Base-by-base conservation (phyloP, 306 rosid genomes). In the Oemleria cerasiformis region DNA sequence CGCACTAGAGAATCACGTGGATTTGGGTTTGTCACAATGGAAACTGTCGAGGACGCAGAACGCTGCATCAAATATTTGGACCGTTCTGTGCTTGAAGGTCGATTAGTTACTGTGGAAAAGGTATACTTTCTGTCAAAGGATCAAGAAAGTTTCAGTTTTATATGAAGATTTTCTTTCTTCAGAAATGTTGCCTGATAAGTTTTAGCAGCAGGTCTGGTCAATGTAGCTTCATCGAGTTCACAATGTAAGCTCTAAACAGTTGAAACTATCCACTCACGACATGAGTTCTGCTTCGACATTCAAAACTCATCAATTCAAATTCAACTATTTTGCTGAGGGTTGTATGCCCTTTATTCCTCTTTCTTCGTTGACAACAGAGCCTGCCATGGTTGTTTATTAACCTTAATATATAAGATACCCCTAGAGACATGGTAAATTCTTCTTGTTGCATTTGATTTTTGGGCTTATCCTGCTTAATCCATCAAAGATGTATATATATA, bases 21-120 rank as follows among this genome's bases (percentile, higher is more conserved):
- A 61, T 84, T 77, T 77, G 85, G 73, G 30, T 86, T 84, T 80
- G 78, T 86, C 72, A 80, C 88, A 11, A 79, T 84, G 88, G 88
- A 84, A 68, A 81, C 72, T 60, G 71, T 4, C 39, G 82, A 77
- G 49, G 88, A 82, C 55, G 88, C 86, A n/a, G 78, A 74, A 4
- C 82, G 77, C 30, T 82, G 86, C 68, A 62, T 84, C 65, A 82
- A 79, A 67, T 23, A 77, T 65, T 71, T 84, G 70, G 51, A 86
- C 48, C 83, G 76, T 20, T 54, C 88, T 39, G 82, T 84, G 44
- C 77, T 77, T 73, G 77, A 77, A 62, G 91, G 82, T 75, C 85
- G 84, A 73, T 63, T 84, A 63, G 74, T 82, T 59, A 82, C 85
- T 48, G 86, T 86, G 72, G 85, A 81, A 51, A 81, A 75, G 88